Evolutionary conservation across 495 filamentous ascomycete genomes (phyloP).

Genomic region (Hyaloscypha variabilis): DNA sequence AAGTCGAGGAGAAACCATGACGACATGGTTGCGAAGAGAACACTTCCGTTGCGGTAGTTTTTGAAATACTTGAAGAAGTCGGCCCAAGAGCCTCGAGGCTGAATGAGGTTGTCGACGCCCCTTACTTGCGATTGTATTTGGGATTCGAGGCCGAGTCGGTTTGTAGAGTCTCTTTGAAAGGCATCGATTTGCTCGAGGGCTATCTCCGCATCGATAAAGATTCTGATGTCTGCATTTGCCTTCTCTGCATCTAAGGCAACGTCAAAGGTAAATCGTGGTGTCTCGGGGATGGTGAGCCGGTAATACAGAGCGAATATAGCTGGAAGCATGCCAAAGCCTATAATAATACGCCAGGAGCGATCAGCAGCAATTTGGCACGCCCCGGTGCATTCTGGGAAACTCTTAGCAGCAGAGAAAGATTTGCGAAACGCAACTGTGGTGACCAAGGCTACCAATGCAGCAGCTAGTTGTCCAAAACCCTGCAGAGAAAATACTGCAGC

Average conservation of each 20-base stretch:
- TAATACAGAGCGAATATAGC: constrained; percentile 75
- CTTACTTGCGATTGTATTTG: constrained; percentile 39
- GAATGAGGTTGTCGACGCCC: neutral
- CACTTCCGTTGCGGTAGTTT: constrained; percentile 67
- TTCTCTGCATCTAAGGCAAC: constrained; percentile 42
- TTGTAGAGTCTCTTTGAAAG: neutral
- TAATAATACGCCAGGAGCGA: constrained; percentile 71
- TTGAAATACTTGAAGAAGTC: constrained; percentile 68
- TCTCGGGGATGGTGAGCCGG: constrained; percentile 78
- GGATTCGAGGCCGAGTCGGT: neutral
- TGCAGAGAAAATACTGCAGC: constrained; percentile 84
- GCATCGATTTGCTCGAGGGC: too few species aligned
- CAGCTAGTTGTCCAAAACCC: constrained; percentile 72
- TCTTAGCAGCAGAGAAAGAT: constrained; percentile 56
- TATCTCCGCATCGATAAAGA: neutral
- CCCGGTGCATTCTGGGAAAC: constrained; percentile 55
- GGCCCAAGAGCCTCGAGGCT: constrained; percentile 60
- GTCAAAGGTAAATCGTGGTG: constrained; percentile 65
- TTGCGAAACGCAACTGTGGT: constrained; percentile 69
- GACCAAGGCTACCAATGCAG: constrained; percentile 70
- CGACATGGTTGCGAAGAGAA: constrained; percentile 69
- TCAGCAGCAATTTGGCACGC: constrained; percentile 71
- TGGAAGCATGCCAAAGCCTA: constrained; percentile 76
- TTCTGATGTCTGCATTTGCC: constrained; percentile 61
- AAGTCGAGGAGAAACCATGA: constrained; percentile 82